Evolutionary conservation across 805 yeast genomes (phyloP).

Genomic region (Yarrowia hollandica): DNA sequence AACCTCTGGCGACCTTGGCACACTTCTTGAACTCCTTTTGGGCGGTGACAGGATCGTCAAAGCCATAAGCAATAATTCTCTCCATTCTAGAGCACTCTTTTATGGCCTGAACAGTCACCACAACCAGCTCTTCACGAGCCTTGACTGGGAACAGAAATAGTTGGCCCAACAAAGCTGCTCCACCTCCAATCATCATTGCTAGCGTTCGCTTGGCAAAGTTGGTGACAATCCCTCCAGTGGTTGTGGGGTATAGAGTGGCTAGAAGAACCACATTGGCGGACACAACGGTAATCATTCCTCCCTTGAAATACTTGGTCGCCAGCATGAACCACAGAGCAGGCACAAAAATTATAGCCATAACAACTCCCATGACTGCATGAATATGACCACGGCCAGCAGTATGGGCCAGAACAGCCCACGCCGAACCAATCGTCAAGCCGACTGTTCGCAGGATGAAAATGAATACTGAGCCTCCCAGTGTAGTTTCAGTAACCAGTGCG

Average conservation of each 20-base stretch:
- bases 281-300: conserved; percentile 52
- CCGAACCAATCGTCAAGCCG: conserved; percentile 51
- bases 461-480: conserved; percentile 53
- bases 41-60: conserved; percentile 42
- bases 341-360: conserved; percentile 47
- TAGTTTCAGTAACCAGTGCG: conserved; percentile 51
- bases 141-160: conserved; percentile 49
- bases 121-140: conserved; percentile 49
- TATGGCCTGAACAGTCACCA: conserved; percentile 46
- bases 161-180: conserved; percentile 50
- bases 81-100: conserved; percentile 47
- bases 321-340: conserved; percentile 50
- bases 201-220: conserved; percentile 54
- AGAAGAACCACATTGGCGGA: conserved; percentile 50
- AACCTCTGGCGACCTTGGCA: conserved; percentile 45
- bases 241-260: conserved; percentile 47
- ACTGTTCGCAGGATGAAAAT: conserved; percentile 50
- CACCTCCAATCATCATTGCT: conserved; percentile 54
- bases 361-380: conserved; percentile 47
- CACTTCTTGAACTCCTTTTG: conserved; percentile 42
- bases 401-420: conserved; percentile 53
- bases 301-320: conserved; percentile 52
- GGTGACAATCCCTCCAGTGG: conserved; percentile 45
- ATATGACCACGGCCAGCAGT: conserved; percentile 44
- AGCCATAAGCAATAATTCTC: conserved; percentile 45